Evolutionary conservation across 495 filamentous ascomycete genomes (phyloP).

Genomic region (Penicillium salamii): DNA sequence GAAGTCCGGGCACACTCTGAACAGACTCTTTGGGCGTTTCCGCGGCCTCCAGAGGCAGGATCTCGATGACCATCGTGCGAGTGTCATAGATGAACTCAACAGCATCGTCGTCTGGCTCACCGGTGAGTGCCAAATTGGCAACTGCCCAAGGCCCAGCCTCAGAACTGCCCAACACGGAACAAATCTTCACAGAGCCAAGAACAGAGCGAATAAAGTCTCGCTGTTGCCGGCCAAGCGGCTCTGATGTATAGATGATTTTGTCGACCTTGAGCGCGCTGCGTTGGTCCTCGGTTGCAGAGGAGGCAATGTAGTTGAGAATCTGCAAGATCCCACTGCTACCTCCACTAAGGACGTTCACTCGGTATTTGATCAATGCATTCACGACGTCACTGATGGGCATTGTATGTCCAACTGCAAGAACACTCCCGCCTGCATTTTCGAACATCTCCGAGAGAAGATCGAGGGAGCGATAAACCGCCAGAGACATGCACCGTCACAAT

Average conservation of each 20-base stretch:
- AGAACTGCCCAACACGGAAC: conserved; percentile 26
- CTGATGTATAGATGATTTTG: conserved; percentile 31
- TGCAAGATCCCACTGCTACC: conserved; percentile 24
- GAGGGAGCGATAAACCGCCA: conserved; percentile 9
- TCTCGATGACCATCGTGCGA: conserved; percentile 29
- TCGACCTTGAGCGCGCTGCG: conserved; percentile 6
- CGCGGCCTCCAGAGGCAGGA: conserved; percentile 16
- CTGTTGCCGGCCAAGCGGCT: conserved; percentile 20
- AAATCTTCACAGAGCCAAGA: conserved; percentile 18
- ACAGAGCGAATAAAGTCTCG: conserved; percentile 6
- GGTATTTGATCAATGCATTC: conserved; percentile 15
- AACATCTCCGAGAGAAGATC: conserved; percentile 19
- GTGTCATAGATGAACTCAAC: conserved; percentile 33
- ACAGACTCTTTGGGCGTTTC: no score
- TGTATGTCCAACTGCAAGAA: conserved; percentile 21
- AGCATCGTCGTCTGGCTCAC: no score
- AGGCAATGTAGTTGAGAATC: conserved; percentile 20
- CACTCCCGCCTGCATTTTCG: conserved; percentile 19
- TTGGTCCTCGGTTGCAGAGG: conserved; percentile 5
- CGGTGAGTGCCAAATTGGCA: conserved; percentile 13
- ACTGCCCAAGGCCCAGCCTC: conserved; percentile 27
- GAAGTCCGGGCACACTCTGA: neutral
- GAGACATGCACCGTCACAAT: conserved; percentile 25
- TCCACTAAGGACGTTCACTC: conserved; percentile 25
- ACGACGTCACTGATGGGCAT: conserved; percentile 19